Conservation (phyloP, 2,329 filamentous ascomycete genomes). For the Sporothrix inflata region DNA sequence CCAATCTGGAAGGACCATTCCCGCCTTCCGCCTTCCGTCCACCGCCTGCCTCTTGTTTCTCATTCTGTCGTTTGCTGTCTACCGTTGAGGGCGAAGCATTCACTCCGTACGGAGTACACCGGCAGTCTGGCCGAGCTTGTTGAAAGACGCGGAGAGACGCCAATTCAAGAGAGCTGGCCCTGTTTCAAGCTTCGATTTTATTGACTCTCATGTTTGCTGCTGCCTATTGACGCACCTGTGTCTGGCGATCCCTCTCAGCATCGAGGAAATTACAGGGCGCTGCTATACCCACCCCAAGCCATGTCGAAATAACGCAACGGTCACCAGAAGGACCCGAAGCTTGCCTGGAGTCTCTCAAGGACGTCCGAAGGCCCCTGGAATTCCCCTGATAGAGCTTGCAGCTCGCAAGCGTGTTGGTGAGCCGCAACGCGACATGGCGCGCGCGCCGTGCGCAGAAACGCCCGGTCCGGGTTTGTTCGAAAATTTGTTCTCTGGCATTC, state of each 20-base stretch:
- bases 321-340: background rate
- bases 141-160: no score
- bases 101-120: background rate
- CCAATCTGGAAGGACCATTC: background rate
- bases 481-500: conserved; percentile 16
- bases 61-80: background rate
- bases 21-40: background rate
- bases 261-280: conserved; percentile 18
- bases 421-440: conserved; percentile 7
- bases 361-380: background rate
- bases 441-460: background rate
- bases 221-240: background rate
- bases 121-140: no score
- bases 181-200: background rate
- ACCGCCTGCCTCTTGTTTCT: background rate
- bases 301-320: background rate
- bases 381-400: conserved; percentile 16
- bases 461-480: background rate
- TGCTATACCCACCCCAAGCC: conserved; percentile 5
- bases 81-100: background rate
- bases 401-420: background rate
- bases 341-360: background rate
- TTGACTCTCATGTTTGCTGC: background rate
- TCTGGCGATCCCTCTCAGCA: background rate
- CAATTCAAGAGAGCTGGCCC: background rate